A percentile compares a stretch with the other conserved stretches of the same genome.
These are phyloP conservation scores for Penicillium ucsense DNA, from an alignment of 495 filamentous ascomycete genomes.

Conservation along the genomic window DNA sequence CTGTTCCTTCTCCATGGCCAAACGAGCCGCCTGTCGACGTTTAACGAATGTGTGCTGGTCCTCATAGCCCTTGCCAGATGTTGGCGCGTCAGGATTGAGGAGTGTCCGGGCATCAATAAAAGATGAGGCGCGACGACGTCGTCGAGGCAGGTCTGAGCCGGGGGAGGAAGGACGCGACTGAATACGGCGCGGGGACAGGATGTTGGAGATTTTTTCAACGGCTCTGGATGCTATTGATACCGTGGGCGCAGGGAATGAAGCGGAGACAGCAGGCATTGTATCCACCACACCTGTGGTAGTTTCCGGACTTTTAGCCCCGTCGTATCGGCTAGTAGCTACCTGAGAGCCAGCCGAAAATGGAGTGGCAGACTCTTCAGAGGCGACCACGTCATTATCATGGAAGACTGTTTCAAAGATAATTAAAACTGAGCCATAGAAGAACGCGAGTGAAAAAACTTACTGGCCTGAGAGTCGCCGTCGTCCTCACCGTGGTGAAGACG, in stretches of 20 bases:
- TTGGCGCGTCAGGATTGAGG: neutral
- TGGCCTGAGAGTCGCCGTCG: neutral
- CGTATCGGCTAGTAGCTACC: neutral
- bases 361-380: neutral
- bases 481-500: slow-evolving; percentile 1
- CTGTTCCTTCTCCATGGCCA: neutral
- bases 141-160: neutral
- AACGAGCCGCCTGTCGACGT: neutral
- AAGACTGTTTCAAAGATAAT: too few relatives aligned
- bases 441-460: neutral
- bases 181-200: neutral
- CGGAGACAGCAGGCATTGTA: neutral
- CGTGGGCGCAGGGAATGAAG: neutral
- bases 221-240: neutral
- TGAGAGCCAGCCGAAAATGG: neutral
- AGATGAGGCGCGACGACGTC: neutral
- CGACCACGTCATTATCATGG: neutral
- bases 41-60: neutral
- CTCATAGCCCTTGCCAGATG: neutral
- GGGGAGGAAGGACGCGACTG: neutral
- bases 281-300: neutral
- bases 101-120: neutral
- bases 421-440: too few relatives aligned
- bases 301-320: neutral
- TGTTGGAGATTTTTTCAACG: too few relatives aligned